Evolutionary conservation across 169 alveolate genomes (phyloP).

Genomic region (Plasmodium gaboni): DNA sequence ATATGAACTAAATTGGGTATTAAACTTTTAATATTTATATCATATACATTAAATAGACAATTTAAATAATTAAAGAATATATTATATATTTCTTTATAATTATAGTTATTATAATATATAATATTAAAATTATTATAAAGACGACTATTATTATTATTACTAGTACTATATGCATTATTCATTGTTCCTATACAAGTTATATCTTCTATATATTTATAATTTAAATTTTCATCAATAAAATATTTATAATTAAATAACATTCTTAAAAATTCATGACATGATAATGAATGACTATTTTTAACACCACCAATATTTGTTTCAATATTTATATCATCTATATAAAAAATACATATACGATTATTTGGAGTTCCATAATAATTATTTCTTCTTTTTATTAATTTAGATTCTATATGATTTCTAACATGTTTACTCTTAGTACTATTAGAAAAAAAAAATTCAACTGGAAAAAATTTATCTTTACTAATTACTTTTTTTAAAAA

Average conservation of each 20-base stretch:
- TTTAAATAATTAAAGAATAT: constrained; percentile 40
- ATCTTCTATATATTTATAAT: constrained; percentile 50
- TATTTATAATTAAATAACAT: constrained; percentile 66
- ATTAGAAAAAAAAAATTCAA: constrained; percentile 58
- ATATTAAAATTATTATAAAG: constrained; percentile 60
- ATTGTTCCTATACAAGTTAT: constrained; percentile 68
- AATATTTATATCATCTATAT: constrained; percentile 64
- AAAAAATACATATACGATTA: constrained; percentile 53
- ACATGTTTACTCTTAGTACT: constrained; percentile 74
- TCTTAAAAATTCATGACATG: constrained; percentile 64
- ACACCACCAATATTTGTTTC: constrained; percentile 45
- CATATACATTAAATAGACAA: constrained; percentile 42
- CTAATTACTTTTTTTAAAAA: constrained; percentile 46
- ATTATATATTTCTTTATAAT: constrained; percentile 49
- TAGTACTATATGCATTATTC: constrained; percentile 36
- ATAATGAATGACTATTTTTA: constrained; percentile 44
- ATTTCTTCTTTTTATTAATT: constrained; percentile 52
- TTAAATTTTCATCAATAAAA: constrained; percentile 39
- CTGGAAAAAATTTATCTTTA: constrained; percentile 59
- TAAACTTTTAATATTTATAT: constrained; percentile 61
- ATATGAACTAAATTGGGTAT: constrained; percentile 13
- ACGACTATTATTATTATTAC: constrained; percentile 20
- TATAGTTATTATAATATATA: constrained; percentile 62
- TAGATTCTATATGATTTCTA: constrained; percentile 67
- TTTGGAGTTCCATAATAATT: constrained; percentile 67